Conservation (phyloP, 306 rosid genomes). For the cucumber (Cucumis sativus) region DNA sequence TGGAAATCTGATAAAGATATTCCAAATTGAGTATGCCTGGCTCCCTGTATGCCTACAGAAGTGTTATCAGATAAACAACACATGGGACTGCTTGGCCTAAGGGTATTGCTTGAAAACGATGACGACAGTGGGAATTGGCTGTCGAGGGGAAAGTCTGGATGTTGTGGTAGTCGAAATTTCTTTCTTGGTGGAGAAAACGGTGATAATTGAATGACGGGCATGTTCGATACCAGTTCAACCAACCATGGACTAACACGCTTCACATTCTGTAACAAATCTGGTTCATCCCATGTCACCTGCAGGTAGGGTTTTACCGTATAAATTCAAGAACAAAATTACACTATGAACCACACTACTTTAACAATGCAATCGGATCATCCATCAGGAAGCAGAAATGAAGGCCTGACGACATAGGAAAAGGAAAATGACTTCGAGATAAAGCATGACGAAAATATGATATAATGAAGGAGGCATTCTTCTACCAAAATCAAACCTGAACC, state of each 20-base stretch:
- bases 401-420: background rate
- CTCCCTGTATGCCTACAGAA: conserved; percentile 99
- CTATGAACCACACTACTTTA: background rate
- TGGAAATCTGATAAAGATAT: conserved; percentile 71
- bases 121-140: conserved; percentile 57
- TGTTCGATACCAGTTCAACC: conserved; percentile 71
- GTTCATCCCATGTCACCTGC: conserved; percentile 98
- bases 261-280: conserved; percentile 95
- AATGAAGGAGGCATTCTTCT: background rate
- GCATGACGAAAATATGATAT: background rate
- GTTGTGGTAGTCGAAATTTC: conserved; percentile 65
- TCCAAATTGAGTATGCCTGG: conserved; percentile 99
- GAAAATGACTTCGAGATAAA: background rate
- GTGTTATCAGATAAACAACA: conserved; percentile 73
- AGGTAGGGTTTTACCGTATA: background rate
- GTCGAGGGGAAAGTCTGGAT: conserved; percentile 46
- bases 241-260: conserved; percentile 97
- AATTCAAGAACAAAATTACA: background rate
- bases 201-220: conserved; percentile 45
- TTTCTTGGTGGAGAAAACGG: conserved; percentile 74
- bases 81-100: conserved; percentile 69
- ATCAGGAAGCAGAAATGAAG: background rate
- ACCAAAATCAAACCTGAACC: background rate
- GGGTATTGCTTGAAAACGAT: conserved; percentile 60
- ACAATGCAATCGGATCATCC: background rate